A percentile compares a stretch with the other conserved stretches of the same genome.
phyloP scores from a whole-genome alignment of 805 yeast genomes.

The Barnettozyma sucrosica region DNA sequence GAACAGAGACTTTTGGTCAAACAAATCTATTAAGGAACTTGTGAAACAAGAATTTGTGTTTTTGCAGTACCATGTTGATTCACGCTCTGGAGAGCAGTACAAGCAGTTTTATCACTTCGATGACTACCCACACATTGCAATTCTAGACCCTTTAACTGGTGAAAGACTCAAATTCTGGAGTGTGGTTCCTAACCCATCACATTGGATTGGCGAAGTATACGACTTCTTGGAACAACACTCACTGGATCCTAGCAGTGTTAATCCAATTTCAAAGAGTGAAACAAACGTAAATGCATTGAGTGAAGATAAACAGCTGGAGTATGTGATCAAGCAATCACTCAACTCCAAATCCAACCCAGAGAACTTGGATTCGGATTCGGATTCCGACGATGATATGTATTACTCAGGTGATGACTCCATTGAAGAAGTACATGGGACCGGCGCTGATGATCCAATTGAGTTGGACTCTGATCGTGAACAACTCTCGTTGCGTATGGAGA shows the following conservation, averaged over 20 bases:
- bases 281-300: slow-evolving; percentile 51
- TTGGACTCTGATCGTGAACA: slow-evolving; percentile 19
- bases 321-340: slow-evolving; percentile 68
- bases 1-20: slow-evolving; percentile 92
- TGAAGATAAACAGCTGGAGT: slow-evolving; percentile 79
- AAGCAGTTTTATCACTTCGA: slow-evolving; percentile 64
- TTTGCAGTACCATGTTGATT: slow-evolving; percentile 77
- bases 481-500: slow-evolving; percentile 7
- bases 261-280: slow-evolving; percentile 62
- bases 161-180: slow-evolving; percentile 79
- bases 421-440: slow-evolving; percentile 13
- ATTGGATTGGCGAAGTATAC: slow-evolving; percentile 62
- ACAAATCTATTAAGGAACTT: slow-evolving; percentile 52
- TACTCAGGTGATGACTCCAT: slow-evolving; percentile 20
- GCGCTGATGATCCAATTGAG: slow-evolving; percentile 19
- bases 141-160: slow-evolving; percentile 93
- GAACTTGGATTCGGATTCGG: slow-evolving; percentile 1
- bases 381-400: slow-evolving; percentile 18
- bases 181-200: slow-evolving; percentile 53
- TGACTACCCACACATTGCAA: slow-evolving; percentile 82
- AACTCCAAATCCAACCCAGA: slow-evolving; percentile 16
- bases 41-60: slow-evolving; percentile 71
- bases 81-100: slow-evolving; percentile 68
- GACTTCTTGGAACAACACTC: slow-evolving; percentile 65
- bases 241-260: slow-evolving; percentile 53